Percentiles rank a stretch among this genome's conserved stretches.
Conservation (phyloP, 2,329 filamentous ascomycete species). For the Whalleya microplaca region DNA sequence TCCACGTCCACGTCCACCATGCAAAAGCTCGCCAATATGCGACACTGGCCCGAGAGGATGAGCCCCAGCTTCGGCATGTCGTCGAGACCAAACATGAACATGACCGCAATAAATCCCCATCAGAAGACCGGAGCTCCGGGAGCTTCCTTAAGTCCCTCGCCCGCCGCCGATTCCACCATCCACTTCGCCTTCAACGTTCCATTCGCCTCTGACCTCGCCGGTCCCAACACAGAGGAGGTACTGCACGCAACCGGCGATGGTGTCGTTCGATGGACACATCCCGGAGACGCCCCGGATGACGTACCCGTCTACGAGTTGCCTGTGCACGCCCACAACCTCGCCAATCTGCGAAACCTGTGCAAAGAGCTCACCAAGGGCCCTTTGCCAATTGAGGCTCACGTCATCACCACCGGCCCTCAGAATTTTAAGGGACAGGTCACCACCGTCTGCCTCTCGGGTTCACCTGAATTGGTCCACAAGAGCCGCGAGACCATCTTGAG, state of each 20-base stretch:
- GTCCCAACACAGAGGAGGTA: constrained; percentile 92
- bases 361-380: constrained; percentile 74
- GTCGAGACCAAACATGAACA: constrained; percentile 57
- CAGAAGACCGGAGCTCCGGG: constrained; percentile 58
- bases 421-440: constrained; percentile 71
- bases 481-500: constrained; percentile 89
- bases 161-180: constrained; percentile 75
- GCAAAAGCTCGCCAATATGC: constrained; percentile 74
- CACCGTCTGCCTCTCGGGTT: constrained; percentile 88
- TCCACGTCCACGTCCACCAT: constrained; percentile 56
- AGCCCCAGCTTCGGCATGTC: constrained; percentile 69
- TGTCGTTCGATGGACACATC: constrained; percentile 90
- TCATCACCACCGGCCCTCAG: constrained; percentile 81
- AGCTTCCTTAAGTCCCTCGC: constrained; percentile 65
- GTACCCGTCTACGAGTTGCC: constrained; percentile 86
- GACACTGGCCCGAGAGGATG: constrained; percentile 73
- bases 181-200: constrained; percentile 98
- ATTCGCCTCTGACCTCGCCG: constrained; percentile 88
- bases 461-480: constrained; percentile 85
- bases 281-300: constrained; percentile 82
- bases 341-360: constrained; percentile 78
- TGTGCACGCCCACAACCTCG: constrained; percentile 87
- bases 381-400: constrained; percentile 78
- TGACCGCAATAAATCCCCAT: constrained; percentile 60
- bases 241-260: constrained; percentile 89